Percentiles rank a stretch among this genome's conserved stretches.
Evolutionary conservation across 805 yeast genomes (phyloP).

Genomic region (Zygosaccharomyces kombuchaensis): DNA sequence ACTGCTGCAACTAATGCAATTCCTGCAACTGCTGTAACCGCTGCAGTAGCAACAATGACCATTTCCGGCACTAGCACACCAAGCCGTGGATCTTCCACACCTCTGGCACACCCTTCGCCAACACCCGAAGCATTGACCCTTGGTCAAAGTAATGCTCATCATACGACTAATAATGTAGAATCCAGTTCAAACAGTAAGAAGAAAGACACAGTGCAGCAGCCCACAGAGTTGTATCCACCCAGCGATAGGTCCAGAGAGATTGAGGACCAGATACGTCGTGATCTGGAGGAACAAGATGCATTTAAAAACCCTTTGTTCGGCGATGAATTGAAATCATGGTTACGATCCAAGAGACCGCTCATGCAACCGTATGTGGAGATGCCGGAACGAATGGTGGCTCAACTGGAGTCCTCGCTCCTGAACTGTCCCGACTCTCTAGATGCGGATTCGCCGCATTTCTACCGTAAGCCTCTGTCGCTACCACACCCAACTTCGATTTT

Average conservation of each 20-base stretch:
- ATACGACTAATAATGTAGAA: not conserved
- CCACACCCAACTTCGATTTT: slow-evolving; percentile 88
- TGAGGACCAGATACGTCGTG: slow-evolving; percentile 25
- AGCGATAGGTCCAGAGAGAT: slow-evolving; percentile 29
- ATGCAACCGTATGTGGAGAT: slow-evolving; percentile 31
- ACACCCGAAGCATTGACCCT: slow-evolving; percentile 10
- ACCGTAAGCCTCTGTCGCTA: slow-evolving; percentile 63
- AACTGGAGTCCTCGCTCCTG: slow-evolving; percentile 70
- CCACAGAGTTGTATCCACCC: slow-evolving; percentile 24
- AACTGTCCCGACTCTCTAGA: slow-evolving; percentile 93
- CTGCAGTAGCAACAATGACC: slow-evolving; percentile 17
- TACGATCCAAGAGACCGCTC: slow-evolving; percentile 27
- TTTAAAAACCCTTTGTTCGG: slow-evolving; percentile 29
- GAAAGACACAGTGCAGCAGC: slow-evolving; percentile 8
- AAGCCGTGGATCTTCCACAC: slow-evolving; percentile 17
- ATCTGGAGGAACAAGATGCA: slow-evolving; percentile 23
- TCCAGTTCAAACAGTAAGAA: slow-evolving; percentile 3
- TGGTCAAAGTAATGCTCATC: slow-evolving; percentile 6
- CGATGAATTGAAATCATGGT: slow-evolving; percentile 31
- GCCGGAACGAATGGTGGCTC: slow-evolving; percentile 28
- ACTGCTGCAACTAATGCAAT: slow-evolving; percentile 17
- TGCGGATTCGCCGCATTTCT: slow-evolving; percentile 66
- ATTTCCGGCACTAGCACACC: slow-evolving; percentile 30
- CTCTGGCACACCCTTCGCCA: slow-evolving; percentile 22
- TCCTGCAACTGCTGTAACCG: slow-evolving; percentile 14